These are phyloP conservation scores for Neckera pumila DNA, from an alignment of 225 moss, liverwort and hornwort genomes.

Conservation along the genomic window DNA sequence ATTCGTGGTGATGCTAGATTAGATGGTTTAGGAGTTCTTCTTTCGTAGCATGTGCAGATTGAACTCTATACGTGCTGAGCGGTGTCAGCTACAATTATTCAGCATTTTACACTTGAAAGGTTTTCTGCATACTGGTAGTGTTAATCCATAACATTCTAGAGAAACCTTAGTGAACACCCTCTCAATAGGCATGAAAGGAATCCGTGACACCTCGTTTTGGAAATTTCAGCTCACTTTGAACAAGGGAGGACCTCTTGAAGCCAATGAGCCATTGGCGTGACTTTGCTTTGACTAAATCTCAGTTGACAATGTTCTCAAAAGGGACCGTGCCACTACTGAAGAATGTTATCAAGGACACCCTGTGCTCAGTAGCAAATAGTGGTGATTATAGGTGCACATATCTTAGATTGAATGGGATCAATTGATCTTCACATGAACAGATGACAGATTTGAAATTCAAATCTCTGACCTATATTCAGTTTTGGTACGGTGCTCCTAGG, in stretches of 20 bases:
- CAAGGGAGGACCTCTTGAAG: neutral
- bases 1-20: neutral
- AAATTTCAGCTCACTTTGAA: neutral
- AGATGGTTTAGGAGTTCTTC: neutral
- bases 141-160: neutral
- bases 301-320: neutral
- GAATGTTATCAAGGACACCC: neutral
- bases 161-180: neutral
- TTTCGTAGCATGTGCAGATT: neutral
- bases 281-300: neutral
- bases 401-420: neutral
- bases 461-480: neutral
- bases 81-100: neutral
- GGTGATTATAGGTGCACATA: neutral
- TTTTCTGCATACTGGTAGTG: neutral
- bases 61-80: neutral
- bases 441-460: neutral
- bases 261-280: neutral
- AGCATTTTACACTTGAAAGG: neutral
- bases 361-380: neutral
- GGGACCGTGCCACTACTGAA: neutral
- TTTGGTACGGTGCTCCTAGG: neutral
- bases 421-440: neutral
- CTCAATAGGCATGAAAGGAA: neutral
- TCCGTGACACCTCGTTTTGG: neutral